phyloP scores from a whole-genome alignment of 208 protist genomes.

The Porcisia hertigi region DNA sequence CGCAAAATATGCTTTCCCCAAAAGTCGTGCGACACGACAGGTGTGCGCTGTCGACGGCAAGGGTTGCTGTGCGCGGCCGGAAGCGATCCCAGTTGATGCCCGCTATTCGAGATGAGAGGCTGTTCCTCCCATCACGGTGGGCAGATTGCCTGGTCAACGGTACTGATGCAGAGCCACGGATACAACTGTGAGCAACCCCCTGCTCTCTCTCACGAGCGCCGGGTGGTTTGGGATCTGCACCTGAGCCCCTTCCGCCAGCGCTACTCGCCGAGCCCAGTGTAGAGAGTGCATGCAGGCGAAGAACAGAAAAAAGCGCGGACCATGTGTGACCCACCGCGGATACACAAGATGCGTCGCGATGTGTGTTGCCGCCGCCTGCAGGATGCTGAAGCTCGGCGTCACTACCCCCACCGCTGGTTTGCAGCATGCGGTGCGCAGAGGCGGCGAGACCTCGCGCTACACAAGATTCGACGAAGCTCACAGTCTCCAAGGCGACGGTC shows the following conservation, averaged over 20 bases:
- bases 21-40: neutral
- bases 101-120: neutral
- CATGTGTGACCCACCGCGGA: slow-evolving; percentile 6
- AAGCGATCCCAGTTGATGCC: slow-evolving; percentile 27
- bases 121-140: neutral
- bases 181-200: neutral
- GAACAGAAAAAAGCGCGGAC: neutral
- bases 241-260: neutral
- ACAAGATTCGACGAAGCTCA: slow-evolving; percentile 20
- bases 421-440: slow-evolving; percentile 4
- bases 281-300: slow-evolving; percentile 17
- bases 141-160: neutral
- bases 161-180: neutral
- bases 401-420: neutral
- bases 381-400: neutral
- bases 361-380: neutral
- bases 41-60: neutral
- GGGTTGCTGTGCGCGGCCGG: neutral
- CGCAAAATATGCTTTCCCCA: slow-evolving; percentile 19
- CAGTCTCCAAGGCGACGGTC: slow-evolving; percentile 22
- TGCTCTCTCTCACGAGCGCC: neutral
- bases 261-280: neutral
- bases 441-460: slow-evolving; percentile 5
- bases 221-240: neutral
- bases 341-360: neutral